A percentile compares a stretch with the other conserved stretches of the same genome.
Conservation (phyloP, 2,329 filamentous ascomycete species). For the Dothiorella sarmentorum region DNA sequence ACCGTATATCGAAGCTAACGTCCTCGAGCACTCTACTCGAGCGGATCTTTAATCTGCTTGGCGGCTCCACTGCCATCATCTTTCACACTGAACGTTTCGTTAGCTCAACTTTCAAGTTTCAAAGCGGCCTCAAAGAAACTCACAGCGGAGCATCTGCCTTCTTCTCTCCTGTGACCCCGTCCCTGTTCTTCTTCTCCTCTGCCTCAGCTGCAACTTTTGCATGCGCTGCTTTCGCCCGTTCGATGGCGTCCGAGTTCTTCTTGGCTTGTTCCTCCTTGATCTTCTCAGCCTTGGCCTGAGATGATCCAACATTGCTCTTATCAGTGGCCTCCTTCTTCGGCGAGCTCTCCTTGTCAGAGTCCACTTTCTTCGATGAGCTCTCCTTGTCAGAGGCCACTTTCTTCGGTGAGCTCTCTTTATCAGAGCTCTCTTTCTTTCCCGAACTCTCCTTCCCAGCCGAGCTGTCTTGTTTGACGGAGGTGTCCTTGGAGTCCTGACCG, state of each 20-base stretch:
- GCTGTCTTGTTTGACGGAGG: not conserved
- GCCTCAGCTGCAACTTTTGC: not conserved
- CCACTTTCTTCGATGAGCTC: not conserved
- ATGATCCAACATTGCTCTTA: not conserved
- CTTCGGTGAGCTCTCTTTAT: not conserved
- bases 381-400: not conserved
- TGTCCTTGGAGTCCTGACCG: not conserved
- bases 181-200: not conserved
- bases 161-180: slow-evolving; percentile 5
- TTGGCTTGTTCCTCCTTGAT: slow-evolving; percentile 1
- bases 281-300: slow-evolving; percentile 8
- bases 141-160: slow-evolving; percentile 11
- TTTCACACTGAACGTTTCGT: not conserved
- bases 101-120: not conserved
- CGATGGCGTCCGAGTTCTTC: not conserved
- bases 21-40: slow-evolving; percentile 2
- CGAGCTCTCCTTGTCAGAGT: not conserved
- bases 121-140: not conserved
- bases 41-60: slow-evolving; percentile 18
- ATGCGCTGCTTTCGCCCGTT: not conserved
- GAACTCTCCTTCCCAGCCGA: no score
- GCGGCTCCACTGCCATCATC: not conserved
- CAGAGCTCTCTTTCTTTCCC: not conserved
- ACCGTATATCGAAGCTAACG: slow-evolving; percentile 8
- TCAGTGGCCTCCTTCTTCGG: not conserved